These are phyloP conservation scores for Cladosporium sp. DNA, from an alignment of 2,329 filamentous ascomycete genomes.

Conservation along the genomic window DNA sequence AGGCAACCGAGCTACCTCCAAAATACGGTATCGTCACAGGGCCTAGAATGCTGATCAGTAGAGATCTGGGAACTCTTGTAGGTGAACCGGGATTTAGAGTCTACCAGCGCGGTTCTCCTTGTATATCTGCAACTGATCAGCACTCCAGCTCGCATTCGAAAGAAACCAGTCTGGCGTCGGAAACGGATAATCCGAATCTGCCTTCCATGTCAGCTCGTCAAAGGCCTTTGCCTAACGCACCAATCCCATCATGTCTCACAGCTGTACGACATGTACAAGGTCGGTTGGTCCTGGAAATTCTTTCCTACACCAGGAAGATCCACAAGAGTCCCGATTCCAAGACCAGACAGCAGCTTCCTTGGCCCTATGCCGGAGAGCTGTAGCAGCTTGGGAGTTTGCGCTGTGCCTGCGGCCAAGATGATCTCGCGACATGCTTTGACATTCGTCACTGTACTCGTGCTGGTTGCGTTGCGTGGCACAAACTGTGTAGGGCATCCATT, in stretches of 20 bases:
- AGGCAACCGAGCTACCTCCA: slow-evolving; percentile 18
- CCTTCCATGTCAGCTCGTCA: not conserved
- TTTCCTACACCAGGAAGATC: slow-evolving; percentile 52
- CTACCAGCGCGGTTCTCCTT: slow-evolving; percentile 14
- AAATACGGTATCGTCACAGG: slow-evolving; percentile 24
- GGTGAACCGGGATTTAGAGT: too few relatives aligned
- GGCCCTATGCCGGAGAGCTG: slow-evolving; percentile 60
- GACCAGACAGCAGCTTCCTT: slow-evolving; percentile 42
- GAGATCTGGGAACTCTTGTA: not conserved
- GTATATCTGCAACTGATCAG: slow-evolving; percentile 39
- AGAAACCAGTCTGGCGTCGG: slow-evolving; percentile 14
- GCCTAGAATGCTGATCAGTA: slow-evolving; percentile 18
- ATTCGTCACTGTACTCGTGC: not conserved
- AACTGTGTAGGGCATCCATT: not conserved
- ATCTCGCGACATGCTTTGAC: slow-evolving; percentile 34
- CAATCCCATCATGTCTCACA: not conserved
- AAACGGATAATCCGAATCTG: not conserved
- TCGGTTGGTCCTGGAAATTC: slow-evolving; percentile 42
- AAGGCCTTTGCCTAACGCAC: too few relatives aligned
- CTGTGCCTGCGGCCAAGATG: slow-evolving; percentile 51
- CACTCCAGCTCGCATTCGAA: slow-evolving; percentile 26
- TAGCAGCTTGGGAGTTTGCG: slow-evolving; percentile 55
- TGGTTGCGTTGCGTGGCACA: not conserved
- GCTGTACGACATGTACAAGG: slow-evolving; percentile 14
- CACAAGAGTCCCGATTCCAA: slow-evolving; percentile 44